Percentiles rank a stretch among this genome's conserved stretches.
These are phyloP conservation scores for Cenchrus fungigraminus DNA, from an alignment of 176 grass and related monocot genomes.

Conservation along the genomic window DNA sequence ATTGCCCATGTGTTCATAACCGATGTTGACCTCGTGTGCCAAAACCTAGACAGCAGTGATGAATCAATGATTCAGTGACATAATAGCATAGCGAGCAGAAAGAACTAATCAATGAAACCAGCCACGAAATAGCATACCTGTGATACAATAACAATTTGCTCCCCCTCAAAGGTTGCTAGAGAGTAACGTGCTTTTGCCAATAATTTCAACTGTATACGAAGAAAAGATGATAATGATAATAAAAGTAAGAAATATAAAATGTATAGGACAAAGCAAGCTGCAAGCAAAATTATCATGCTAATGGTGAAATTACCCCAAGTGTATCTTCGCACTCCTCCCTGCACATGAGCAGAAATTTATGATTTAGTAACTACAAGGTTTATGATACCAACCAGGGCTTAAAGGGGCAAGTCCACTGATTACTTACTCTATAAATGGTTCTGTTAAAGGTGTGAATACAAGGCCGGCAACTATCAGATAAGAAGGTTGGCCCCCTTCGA, in stretches of 20 bases:
- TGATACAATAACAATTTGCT: constrained; percentile 96
- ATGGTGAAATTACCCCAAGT: constrained; percentile 77
- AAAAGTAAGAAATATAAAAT: constrained; percentile 25
- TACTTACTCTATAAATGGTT: constrained; percentile 96
- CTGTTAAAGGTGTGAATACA: constrained; percentile 96
- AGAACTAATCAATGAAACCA: background rate
- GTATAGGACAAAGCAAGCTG: constrained; percentile 26
- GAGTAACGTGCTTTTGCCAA: constrained; percentile 95
- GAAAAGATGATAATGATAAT: constrained; percentile 6
- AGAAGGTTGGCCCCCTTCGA: constrained; percentile 83
- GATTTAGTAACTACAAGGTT: constrained; percentile 32
- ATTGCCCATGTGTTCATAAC: constrained; percentile 93
- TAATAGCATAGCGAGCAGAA: background rate
- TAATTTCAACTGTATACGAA: constrained; percentile 73
- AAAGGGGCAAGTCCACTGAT: constrained; percentile 6
- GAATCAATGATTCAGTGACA: constrained; percentile 29
- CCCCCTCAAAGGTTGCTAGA: constrained; percentile 79
- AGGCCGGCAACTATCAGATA: constrained; percentile 95
- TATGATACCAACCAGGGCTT: constrained; percentile 24
- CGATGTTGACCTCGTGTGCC: constrained; percentile 84
- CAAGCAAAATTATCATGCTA: constrained; percentile 31
- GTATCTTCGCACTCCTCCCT: constrained; percentile 94
- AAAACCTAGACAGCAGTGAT: constrained; percentile 57
- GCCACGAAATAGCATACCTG: constrained; percentile 56
- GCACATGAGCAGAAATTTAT: constrained; percentile 46